phyloP scores from a whole-genome alignment of 805 yeast genomes.

The Candida montana region DNA sequence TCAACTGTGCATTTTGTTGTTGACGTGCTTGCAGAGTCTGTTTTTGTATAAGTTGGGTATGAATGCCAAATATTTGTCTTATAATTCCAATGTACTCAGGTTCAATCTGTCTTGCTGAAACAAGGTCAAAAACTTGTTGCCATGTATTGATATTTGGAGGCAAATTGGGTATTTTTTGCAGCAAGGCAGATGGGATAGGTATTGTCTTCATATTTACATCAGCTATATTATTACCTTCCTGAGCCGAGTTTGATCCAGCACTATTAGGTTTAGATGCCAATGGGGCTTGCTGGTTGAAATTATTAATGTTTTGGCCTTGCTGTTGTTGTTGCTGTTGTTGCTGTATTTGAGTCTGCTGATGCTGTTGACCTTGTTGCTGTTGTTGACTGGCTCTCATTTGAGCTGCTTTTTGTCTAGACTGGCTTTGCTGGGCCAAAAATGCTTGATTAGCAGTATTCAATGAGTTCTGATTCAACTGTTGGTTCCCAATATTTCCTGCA shows the following conservation, averaged over 20 bases:
- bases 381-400: conserved; percentile 29
- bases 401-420: conserved; percentile 43
- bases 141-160: conserved; percentile 80
- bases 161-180: conserved; percentile 64
- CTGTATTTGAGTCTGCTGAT: conserved; percentile 23
- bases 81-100: conserved; percentile 53
- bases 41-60: conserved; percentile 49
- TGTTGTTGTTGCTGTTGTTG: conserved; percentile 21
- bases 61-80: conserved; percentile 63
- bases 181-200: conserved; percentile 66
- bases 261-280: conserved; percentile 18
- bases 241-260: conserved; percentile 2
- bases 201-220: conserved; percentile 49
- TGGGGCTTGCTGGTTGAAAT: conserved; percentile 7
- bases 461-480: conserved; percentile 2
- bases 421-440: conserved; percentile 44
- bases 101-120: conserved; percentile 53
- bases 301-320: background rate
- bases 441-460: conserved; percentile 25
- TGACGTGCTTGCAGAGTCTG: conserved; percentile 30
- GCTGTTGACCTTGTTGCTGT: conserved; percentile 9
- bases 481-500: no score
- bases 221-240: background rate
- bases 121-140: conserved; percentile 66
- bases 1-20: conserved; percentile 17